Evolutionary conservation across 148 eudicot genomes (phyloP), one percentile per base, ranked within the genome.

Genomic region (Salicornia ramosissima): DNA sequence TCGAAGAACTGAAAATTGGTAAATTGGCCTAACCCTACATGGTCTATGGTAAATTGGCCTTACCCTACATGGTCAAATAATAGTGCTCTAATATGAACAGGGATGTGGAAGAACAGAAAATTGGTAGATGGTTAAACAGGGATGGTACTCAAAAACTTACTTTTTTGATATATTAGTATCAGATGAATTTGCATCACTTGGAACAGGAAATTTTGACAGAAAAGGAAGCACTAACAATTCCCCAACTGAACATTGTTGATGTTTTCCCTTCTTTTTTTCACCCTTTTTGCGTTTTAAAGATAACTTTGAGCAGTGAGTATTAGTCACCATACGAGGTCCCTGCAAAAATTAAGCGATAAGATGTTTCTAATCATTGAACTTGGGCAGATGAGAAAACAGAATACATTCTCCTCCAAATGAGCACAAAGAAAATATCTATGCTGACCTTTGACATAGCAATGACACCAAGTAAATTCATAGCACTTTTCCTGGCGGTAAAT

Each of bases 391-490:
- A 65, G 54, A 34, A 51, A 73, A 45, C 43, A 68, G 36, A 42
- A 10, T 19, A 24, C 19, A 10, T 16, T 28, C 46, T 39, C 33
- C 24, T 64, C 26, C n/a, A 49, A 30, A n/a, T 10, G 22, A 31
- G 14, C 6, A 19, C 6, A 29, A 63, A 47, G 14, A 24, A 67
- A 55, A 74, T 12, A 52, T 58, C 39, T 28, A 25, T 5, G 74
- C 71, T 33, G 57, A 87, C 96, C 91, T 87, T 89, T 56, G 96
- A 89, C 79, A 85, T 79, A 65, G 96, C 72, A 63, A 89, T 85
- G 81, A 89, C 88, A 74, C 91, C 91, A 75, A 89, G 96, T 70
- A 89, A 72, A 80, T 89, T 89, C 60, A 85, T 74, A 57, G 96
- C 89, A 80, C 91, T 89, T 80, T 87, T 89, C 58, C 91, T 82